Evolutionary conservation across 2,329 filamentous ascomycete genomes (phyloP), one percentile per base, ranked within the genome.

Genomic region (Tetracladium maxilliforme): DNA sequence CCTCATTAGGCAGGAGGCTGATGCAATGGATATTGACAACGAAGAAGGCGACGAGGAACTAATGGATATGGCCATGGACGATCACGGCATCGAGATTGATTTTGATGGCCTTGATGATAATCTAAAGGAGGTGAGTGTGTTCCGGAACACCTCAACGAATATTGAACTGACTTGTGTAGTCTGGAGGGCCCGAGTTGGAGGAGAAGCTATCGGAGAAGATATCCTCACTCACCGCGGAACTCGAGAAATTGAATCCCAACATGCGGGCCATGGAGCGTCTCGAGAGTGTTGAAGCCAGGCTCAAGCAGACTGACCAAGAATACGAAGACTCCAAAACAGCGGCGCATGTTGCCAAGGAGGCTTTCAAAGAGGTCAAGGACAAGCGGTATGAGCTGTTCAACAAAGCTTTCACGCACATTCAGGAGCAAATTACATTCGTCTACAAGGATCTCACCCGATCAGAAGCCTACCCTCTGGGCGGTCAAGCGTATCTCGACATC

Each of bases 221-320:
- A 35, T 61, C 66, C 12, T 64, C 65, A 15, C 63, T 98, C 7
- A 73, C 74, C 22, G 58, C 65, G 16, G 81, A 93, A 38, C 69
- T 98, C 12, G 84, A 93, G 45, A 93, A 93, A 52, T 75, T 95
- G 50, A 86, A 90, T 33, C 90, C 90, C 14, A 95, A 98, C 49
- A 92, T 93, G 71, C 82, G 87, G 40, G 90, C 87, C 7, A 83
- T 86, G 51, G 84, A 95, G 44, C 80, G 87, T 24, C 64, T 98
- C 5, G 81, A 90, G 44, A 76, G 73, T 13, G 86, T 92, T 7
- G 80, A 92, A 48, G 67, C 71, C 25, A 75, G 86, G 32, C 73
- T 94, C 14, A 75, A 81, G 35, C 67, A 75, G 30, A 87, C 82
- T 2, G 86, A 94, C 40, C 73, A 81, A 39, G 86, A 94, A 39